phyloP scores from a whole-genome alignment of 1,284 basidiomycete species.

The Cutaneotrichosporon cavernicola region DNA sequence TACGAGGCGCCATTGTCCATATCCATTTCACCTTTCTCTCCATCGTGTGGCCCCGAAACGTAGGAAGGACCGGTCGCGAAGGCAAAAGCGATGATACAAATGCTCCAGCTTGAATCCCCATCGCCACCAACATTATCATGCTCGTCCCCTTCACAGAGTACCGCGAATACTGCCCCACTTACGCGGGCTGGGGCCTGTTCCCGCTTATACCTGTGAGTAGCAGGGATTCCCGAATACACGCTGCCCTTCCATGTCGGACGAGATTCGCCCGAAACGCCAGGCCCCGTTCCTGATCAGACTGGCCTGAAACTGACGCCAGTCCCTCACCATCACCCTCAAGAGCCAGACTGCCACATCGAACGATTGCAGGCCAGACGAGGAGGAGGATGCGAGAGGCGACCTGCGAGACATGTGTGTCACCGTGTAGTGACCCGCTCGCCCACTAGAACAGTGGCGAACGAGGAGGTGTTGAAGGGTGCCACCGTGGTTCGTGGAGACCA shows the following conservation, averaged over 20 bases:
- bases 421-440: not conserved
- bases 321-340: not conserved
- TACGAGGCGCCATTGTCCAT: not conserved
- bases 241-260: not conserved
- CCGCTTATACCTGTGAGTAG: not conserved
- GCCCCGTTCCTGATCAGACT: too few relatives aligned
- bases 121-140: not conserved
- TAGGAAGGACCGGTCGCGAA: not conserved
- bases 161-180: not conserved
- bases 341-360: not conserved
- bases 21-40: not conserved
- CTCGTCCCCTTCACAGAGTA: constrained; percentile 2
- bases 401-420: not conserved
- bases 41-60: not conserved
- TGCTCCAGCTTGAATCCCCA: not conserved
- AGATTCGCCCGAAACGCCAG: not conserved
- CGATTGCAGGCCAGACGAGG: not conserved
- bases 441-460: too few relatives aligned
- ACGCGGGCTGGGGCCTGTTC: constrained; percentile 1
- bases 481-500: too few relatives aligned
- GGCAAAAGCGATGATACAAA: not conserved
- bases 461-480: too few relatives aligned
- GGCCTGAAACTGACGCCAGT: not conserved
- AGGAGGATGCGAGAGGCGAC: not conserved
- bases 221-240: too few relatives aligned